Conservation (phyloP, 805 yeast genomes). For the Hanseniaspora meyeri region DNA sequence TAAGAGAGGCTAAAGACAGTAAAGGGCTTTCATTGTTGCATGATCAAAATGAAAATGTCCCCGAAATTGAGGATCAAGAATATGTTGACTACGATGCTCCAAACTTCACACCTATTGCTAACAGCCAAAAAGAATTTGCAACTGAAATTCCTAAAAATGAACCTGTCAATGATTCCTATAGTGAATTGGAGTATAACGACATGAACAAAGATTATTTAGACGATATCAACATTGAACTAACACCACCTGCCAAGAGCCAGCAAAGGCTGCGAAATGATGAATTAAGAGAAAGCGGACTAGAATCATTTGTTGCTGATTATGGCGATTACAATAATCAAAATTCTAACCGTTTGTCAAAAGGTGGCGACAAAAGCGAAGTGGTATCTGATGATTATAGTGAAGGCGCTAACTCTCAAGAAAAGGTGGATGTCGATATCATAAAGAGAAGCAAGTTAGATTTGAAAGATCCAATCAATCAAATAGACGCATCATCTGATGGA, state of each 20-base stretch:
- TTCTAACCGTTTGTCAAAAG: conserved; percentile 6
- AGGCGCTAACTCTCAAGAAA: conserved; percentile 20
- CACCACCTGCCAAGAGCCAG: conserved; percentile 22
- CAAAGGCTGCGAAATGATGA: conserved; percentile 53
- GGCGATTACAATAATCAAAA: conserved; percentile 19
- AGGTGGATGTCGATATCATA: neutral
- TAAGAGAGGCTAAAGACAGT: neutral
- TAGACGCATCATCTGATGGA: conserved; percentile 15
- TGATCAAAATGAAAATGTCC: conserved; percentile 10
- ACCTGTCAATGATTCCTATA: neutral
- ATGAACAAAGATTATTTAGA: conserved; percentile 1
- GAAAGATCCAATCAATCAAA: conserved; percentile 15
- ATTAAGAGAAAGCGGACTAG: conserved; percentile 65
- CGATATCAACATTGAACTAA: conserved; percentile 12
- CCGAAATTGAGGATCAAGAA: conserved; percentile 9
- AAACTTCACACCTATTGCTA: neutral
- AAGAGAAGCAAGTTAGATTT: conserved; percentile 13
- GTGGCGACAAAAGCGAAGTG: conserved; percentile 17
- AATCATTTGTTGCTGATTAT: conserved; percentile 27
- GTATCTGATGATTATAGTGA: conserved; percentile 27
- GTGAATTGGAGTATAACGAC: neutral
- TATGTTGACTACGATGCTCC: conserved; percentile 14
- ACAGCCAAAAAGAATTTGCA: neutral
- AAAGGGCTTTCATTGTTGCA: neutral
- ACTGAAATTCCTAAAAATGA: neutral